phyloP scores from a whole-genome alignment of 805 yeast genomes.

The Metschnikowia gruessii region DNA sequence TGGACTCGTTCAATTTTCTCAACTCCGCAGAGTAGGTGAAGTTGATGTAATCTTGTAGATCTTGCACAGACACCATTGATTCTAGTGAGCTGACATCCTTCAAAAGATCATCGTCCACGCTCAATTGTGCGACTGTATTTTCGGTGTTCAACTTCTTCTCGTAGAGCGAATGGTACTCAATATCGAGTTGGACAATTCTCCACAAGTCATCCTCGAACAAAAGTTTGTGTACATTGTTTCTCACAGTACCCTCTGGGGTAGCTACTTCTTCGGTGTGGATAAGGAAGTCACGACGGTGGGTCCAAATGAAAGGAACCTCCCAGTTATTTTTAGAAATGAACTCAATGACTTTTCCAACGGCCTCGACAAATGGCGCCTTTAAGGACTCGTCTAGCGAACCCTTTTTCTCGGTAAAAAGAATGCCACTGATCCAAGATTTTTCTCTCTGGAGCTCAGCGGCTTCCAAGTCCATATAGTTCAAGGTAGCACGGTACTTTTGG shows the following conservation, averaged over 20 bases:
- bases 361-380: constrained; percentile 55
- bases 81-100: constrained; percentile 56
- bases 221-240: constrained; percentile 46
- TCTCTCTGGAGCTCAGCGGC: constrained; percentile 70
- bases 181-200: constrained; percentile 83
- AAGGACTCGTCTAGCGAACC: constrained; percentile 37
- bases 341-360: constrained; percentile 69
- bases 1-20: constrained; percentile 40
- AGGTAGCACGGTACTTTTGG: constrained; percentile 69
- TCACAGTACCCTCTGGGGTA: constrained; percentile 35
- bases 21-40: constrained; percentile 65
- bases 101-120: constrained; percentile 53
- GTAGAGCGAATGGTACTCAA: constrained; percentile 81
- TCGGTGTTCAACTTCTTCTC: constrained; percentile 68
- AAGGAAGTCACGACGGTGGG: constrained; percentile 88
- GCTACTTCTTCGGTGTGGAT: constrained; percentile 51
- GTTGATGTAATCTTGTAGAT: constrained; percentile 76
- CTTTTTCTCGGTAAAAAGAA: constrained; percentile 56
- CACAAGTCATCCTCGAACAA: constrained; percentile 84
- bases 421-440: constrained; percentile 75
- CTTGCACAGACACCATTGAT: constrained; percentile 79
- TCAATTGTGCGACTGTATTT: constrained; percentile 51
- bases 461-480: constrained; percentile 65
- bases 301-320: constrained; percentile 95
- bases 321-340: constrained; percentile 72